Conservation (phyloP, 306 rosid genomes). For the Cucurbita maxima region DNA sequence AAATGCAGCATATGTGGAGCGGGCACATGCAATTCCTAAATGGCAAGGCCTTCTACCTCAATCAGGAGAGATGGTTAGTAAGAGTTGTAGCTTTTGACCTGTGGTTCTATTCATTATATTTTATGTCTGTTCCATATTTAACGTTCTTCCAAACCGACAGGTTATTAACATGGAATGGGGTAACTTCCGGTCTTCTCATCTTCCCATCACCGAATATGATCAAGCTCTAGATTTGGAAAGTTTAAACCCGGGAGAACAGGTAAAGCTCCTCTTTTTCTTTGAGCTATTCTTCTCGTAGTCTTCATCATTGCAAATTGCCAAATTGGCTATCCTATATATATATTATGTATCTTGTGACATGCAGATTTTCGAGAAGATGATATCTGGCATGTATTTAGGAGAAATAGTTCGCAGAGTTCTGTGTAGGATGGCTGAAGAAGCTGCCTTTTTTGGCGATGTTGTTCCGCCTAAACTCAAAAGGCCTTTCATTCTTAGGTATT, state of each 20-base stretch:
- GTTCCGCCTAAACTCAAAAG: constrained; percentile 64
- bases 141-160: constrained; percentile 20
- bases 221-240: constrained; percentile 55
- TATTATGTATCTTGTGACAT: constrained; percentile 10
- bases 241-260: constrained; percentile 98
- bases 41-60: constrained; percentile 75
- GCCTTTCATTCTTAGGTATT: constrained; percentile 67
- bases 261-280: constrained; percentile 8
- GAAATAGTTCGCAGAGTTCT: constrained; percentile 78
- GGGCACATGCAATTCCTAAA: constrained; percentile 82
- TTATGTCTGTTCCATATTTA: background rate
- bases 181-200: constrained; percentile 73
- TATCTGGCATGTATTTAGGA: constrained; percentile 98
- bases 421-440: constrained; percentile 78
- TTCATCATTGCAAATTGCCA: background rate
- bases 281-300: background rate
- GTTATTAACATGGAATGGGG: constrained; percentile 99
- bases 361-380: constrained; percentile 82
- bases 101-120: too few species aligned
- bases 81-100: background rate
- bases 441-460: constrained; percentile 66
- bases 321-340: background rate
- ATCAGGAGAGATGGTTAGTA: constrained; percentile 85
- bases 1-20: constrained; percentile 90
- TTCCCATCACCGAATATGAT: constrained; percentile 83